phyloP scores from a whole-genome alignment of 176 grass and related monocot species.

The Raddia distichophylla region DNA sequence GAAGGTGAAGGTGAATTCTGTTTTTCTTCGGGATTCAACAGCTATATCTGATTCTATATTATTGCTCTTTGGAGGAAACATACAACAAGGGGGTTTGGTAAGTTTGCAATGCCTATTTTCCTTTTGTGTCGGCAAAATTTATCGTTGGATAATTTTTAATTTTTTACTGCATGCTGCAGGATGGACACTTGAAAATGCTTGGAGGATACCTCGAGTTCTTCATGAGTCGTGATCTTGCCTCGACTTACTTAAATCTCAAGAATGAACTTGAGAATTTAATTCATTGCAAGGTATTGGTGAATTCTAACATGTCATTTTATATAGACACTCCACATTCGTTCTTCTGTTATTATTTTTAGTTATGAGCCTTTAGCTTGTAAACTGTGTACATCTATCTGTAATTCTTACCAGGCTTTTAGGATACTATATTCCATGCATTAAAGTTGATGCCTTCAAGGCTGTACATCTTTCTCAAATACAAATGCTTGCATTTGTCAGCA shows the following conservation, averaged over 20 bases:
- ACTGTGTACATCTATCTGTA: not conserved
- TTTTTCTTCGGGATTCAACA: constrained; percentile 95
- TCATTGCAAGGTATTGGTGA: constrained; percentile 64
- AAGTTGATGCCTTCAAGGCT: not conserved
- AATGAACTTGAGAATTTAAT: constrained; percentile 86
- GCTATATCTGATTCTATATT: constrained; percentile 89
- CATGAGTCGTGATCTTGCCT: constrained; percentile 88
- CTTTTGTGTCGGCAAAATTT: constrained; percentile 6
- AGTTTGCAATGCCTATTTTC: constrained; percentile 33
- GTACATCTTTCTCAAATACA: not conserved
- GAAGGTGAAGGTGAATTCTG: constrained; percentile 97
- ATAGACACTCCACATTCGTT: not conserved
- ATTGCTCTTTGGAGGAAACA: constrained; percentile 82
- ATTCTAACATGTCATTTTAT: constrained; percentile 7
- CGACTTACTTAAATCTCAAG: constrained; percentile 78
- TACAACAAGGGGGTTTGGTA: constrained; percentile 81
- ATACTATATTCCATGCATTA: not conserved
- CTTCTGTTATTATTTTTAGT: not conserved
- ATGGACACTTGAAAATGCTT: constrained; percentile 98
- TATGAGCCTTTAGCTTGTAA: not conserved
- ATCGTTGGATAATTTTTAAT: constrained; percentile 16
- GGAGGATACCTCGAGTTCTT: constrained; percentile 98
- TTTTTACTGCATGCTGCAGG: constrained; percentile 51
- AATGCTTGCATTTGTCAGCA: not conserved
- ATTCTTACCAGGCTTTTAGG: not conserved